These are phyloP conservation scores for Sparassis latifolia DNA, from an alignment of 1,284 basidiomycete species.

Conservation along the genomic window DNA sequence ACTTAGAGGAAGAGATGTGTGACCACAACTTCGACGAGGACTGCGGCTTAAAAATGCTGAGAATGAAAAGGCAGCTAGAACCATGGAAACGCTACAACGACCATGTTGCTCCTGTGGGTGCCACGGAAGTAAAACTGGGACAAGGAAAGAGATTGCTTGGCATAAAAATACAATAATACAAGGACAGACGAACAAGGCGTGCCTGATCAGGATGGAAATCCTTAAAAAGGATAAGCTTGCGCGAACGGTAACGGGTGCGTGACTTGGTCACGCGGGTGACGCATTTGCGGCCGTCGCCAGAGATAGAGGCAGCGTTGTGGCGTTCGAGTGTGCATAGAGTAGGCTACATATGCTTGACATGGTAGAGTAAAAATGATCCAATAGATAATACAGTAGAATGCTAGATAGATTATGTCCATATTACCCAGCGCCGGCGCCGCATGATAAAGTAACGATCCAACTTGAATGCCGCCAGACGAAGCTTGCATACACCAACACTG, in stretches of 20 bases:
- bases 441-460: slow-evolving; percentile 12
- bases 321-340: background rate
- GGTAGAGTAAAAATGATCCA: slow-evolving; percentile 3
- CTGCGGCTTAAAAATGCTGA: too few species aligned
- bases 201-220: too few species aligned
- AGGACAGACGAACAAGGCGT: too few species aligned
- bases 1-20: too few species aligned
- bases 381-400: slow-evolving; percentile 18
- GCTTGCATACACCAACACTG: too few species aligned
- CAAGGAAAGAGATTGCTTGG: too few species aligned
- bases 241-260: slow-evolving; percentile 6
- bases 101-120: too few species aligned
- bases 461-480: background rate
- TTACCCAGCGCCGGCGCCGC: slow-evolving; percentile 19
- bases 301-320: background rate
- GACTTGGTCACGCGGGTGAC: background rate
- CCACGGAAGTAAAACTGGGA: too few species aligned
- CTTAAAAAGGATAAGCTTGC: background rate
- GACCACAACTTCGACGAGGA: too few species aligned
- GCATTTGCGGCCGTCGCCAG: background rate
- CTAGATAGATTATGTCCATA: slow-evolving; percentile 10
- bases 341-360: background rate
- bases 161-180: too few species aligned
- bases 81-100: too few species aligned
- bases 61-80: too few species aligned